Evolutionary conservation across 1,284 basidiomycete species (phyloP).

Genomic region (Ustilago esculenta): DNA sequence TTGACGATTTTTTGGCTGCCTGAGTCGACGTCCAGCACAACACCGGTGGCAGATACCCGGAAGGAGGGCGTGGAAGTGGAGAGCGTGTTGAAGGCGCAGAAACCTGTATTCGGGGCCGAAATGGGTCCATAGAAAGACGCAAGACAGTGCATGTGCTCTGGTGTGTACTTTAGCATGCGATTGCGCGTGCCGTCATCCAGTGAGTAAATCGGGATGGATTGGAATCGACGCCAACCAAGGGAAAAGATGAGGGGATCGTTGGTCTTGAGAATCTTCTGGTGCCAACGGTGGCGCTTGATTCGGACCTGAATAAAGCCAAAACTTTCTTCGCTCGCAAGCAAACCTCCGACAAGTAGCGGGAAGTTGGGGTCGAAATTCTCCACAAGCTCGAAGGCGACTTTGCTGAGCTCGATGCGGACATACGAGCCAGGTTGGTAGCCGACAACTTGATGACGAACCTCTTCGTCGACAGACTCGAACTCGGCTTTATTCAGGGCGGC

Average conservation of each 20-base stretch:
- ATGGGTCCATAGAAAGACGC: constrained; percentile 78
- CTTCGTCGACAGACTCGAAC: constrained; percentile 82
- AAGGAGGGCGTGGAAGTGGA: constrained; percentile 77
- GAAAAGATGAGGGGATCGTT: constrained; percentile 97
- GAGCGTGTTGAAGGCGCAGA: constrained; percentile 95
- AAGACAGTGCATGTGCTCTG: constrained; percentile 98
- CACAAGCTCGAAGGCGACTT: constrained; percentile 90
- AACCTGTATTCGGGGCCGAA: constrained; percentile 77
- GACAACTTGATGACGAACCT: constrained; percentile 83
- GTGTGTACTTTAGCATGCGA: constrained; percentile 99
- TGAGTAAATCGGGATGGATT: constrained; percentile 92
- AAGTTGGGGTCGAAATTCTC: constrained; percentile 91
- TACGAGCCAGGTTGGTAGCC: constrained; percentile 92
- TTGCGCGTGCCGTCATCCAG: constrained; percentile 85
- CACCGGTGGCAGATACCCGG: constrained; percentile 90
- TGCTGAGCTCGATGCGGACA: constrained; percentile 85
- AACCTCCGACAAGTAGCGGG: constrained; percentile 90
- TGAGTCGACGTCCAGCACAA: constrained; percentile 87
- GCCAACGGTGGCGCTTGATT: constrained; percentile 97
- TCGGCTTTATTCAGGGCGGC: constrained; percentile 85
- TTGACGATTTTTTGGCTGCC: constrained; percentile 88
- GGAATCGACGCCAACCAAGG: constrained; percentile 95
- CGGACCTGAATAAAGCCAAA: constrained; percentile 92
- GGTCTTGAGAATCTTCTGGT: constrained; percentile 88
- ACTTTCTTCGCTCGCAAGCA: constrained; percentile 88